Percentiles rank a stretch among this genome's conserved stretches.
Evolutionary conservation across 257 asterid genomes (phyloP).

Genomic region (Henckelia pumila): DNA sequence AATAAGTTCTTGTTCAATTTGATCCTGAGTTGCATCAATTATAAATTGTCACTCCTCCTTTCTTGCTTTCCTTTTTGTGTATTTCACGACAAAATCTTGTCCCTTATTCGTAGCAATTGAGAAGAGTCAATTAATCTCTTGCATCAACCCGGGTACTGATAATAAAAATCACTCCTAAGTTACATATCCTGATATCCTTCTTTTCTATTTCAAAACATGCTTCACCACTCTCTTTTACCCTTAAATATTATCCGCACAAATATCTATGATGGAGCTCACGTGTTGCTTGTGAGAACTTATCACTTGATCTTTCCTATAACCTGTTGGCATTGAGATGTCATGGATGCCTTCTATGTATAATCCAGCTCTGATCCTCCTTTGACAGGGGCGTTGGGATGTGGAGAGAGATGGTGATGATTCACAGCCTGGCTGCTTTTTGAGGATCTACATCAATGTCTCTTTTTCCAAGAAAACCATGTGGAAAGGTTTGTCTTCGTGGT

Average conservation of each 20-base stretch:
- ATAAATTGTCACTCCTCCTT: not conserved
- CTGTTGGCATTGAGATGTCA: not conserved
- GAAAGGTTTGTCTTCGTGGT: constrained; percentile 57
- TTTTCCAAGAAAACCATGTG: constrained; percentile 92
- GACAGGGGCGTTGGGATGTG: constrained; percentile 88
- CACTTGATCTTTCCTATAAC: not conserved
- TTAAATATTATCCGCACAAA: not conserved
- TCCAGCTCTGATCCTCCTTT: constrained; percentile 18
- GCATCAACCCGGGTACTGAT: not conserved
- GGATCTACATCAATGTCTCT: constrained; percentile 68
- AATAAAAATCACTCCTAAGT: not conserved
- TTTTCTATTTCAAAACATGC: not conserved
- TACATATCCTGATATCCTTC: not conserved
- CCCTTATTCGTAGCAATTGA: constrained; percentile 1
- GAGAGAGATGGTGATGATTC: constrained; percentile 48
- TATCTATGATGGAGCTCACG: not conserved
- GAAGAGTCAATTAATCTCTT: not conserved
- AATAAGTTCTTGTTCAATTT: not conserved
- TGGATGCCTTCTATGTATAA: constrained; percentile 20
- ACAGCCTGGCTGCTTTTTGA: constrained; percentile 56
- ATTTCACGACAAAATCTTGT: not conserved
- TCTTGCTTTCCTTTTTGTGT: not conserved
- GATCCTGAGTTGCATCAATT: not conserved
- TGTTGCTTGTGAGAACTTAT: not conserved
- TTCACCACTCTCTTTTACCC: constrained; percentile 1